A percentile compares a stretch with the other conserved stretches of the same genome.
Conservation (phyloP, 2,329 filamentous ascomycete species). For the Diaporthe ilicicola region DNA sequence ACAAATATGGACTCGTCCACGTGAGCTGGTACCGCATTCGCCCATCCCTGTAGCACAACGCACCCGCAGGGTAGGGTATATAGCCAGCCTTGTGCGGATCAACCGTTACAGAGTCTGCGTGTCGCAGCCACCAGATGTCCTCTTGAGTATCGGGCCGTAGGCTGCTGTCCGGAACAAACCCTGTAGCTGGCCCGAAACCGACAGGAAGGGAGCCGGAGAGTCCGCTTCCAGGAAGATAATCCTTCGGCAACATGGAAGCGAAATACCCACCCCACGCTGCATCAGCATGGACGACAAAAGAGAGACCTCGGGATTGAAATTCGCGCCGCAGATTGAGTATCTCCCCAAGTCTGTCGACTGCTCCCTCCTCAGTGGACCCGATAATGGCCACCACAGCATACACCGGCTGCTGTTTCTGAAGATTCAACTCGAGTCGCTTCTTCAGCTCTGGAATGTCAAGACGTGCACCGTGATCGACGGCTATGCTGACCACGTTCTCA, state of each 20-base stretch:
- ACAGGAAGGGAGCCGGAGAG: conserved; percentile 34
- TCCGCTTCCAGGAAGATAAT: conserved; percentile 40
- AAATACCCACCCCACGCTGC: conserved; percentile 62
- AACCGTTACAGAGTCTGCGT: conserved; percentile 55
- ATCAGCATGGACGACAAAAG: conserved; percentile 56
- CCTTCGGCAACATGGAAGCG: conserved; percentile 50
- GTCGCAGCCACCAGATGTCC: conserved; percentile 48
- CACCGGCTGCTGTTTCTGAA: conserved; percentile 45
- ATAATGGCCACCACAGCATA: conserved; percentile 55
- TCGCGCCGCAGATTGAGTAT: conserved; percentile 50
- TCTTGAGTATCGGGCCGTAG: conserved; percentile 47
- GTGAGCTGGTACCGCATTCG: conserved; percentile 53
- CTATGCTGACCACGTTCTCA: conserved; percentile 49
- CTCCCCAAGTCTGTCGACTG: conserved; percentile 50
- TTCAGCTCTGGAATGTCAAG: conserved; percentile 47
- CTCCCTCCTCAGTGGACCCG: conserved; percentile 57
- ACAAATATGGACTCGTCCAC: conserved; percentile 52
- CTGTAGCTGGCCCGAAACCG: conserved; percentile 1
- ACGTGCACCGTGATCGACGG: conserved; percentile 49
- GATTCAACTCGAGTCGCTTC: conserved; percentile 41
- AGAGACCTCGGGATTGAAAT: conserved; percentile 51
- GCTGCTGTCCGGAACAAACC: conserved; percentile 47
- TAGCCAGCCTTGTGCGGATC: conserved; percentile 59
- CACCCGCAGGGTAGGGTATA: conserved; percentile 55
- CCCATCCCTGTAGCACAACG: conserved; percentile 53